Evolutionary conservation across 768 basidiomycete genomes (phyloP).

Genomic region (Kwoniella bestiolae): DNA sequence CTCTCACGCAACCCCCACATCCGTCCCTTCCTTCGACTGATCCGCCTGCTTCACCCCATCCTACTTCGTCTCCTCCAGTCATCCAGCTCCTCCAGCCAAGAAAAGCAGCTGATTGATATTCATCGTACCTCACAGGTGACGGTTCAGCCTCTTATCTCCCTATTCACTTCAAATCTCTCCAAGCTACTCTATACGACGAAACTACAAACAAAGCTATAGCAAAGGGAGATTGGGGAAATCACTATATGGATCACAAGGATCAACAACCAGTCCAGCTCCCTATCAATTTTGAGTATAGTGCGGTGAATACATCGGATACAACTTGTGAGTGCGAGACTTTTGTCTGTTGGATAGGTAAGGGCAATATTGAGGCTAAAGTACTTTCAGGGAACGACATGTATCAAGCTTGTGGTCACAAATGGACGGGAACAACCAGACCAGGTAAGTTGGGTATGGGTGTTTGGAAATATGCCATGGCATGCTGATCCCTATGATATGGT

Average conservation of each 20-base stretch:
- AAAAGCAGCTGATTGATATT: background rate
- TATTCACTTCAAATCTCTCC: conserved; percentile 70
- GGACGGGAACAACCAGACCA: conserved; percentile 49
- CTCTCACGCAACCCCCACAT: too few relatives aligned
- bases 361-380: too few relatives aligned
- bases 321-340: conserved; percentile 74
- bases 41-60: background rate
- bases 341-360: too few relatives aligned
- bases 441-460: conserved; percentile 29
- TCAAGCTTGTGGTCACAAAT: conserved; percentile 53
- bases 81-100: background rate
- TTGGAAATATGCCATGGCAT: too few relatives aligned
- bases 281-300: conserved; percentile 80
- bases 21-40: too few relatives aligned
- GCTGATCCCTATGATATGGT: too few relatives aligned
- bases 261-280: conserved; percentile 70
- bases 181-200: conserved; percentile 72
- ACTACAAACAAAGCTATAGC: conserved; percentile 70
- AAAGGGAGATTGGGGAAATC: conserved; percentile 66
- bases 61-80: background rate
- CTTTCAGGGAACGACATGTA: conserved; percentile 55
- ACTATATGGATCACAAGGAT: conserved; percentile 69
- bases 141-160: conserved; percentile 77
- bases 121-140: conserved; percentile 61
- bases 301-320: conserved; percentile 75